Evolutionary conservation across 192 early-diverging fungal genomes (phyloP).

Genomic region (Diversispora eburnea): DNA sequence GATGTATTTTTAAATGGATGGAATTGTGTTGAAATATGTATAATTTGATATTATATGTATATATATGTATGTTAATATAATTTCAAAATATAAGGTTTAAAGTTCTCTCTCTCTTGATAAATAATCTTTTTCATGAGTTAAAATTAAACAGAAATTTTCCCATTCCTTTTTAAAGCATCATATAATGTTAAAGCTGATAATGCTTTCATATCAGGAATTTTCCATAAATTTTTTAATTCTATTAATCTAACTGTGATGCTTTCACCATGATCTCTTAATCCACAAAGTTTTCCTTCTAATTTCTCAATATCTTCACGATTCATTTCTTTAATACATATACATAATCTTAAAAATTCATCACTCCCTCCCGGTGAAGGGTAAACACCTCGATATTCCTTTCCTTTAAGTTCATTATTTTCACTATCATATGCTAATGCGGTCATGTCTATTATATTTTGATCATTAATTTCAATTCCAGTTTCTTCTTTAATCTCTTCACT

Average conservation of each 20-base stretch:
- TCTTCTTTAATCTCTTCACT: conserved; percentile 81
- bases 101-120: too few relatives aligned
- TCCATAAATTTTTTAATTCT: conserved; percentile 61
- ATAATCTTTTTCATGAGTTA: neutral
- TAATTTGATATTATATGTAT: too few relatives aligned
- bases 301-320: conserved; percentile 45
- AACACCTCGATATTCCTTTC: conserved; percentile 45
- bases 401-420: too few relatives aligned
- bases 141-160: too few relatives aligned
- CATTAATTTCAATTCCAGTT: conserved; percentile 64
- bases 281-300: conserved; percentile 62
- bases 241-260: conserved; percentile 68
- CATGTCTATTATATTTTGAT: conserved; percentile 64
- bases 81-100: too few relatives aligned
- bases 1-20: too few relatives aligned
- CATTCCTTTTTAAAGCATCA: conserved; percentile 41
- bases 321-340: conserved; percentile 63
- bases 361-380: conserved; percentile 79
- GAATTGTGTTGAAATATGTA: too few relatives aligned
- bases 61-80: too few relatives aligned
- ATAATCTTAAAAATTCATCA: conserved; percentile 74
- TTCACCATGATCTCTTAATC: conserved; percentile 74
- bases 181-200: conserved; percentile 63
- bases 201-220: conserved; percentile 65
- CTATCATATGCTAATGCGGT: conserved; percentile 51